These are phyloP conservation scores for Fonsecaea pedrosoi DNA, from an alignment of 2,329 filamentous ascomycete genomes.

Conservation along the genomic window DNA sequence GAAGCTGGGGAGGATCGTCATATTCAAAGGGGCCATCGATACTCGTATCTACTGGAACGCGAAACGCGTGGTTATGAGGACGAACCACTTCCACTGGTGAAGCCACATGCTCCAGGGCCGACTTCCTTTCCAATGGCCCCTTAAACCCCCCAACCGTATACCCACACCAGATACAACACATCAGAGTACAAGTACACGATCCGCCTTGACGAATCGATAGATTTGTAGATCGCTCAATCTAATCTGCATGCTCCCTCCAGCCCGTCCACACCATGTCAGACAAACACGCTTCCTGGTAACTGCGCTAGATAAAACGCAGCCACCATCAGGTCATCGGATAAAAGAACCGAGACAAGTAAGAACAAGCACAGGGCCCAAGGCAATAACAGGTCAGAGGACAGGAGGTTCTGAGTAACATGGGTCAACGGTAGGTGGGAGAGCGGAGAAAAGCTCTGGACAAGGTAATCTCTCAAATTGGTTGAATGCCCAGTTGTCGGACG, in stretches of 20 bases:
- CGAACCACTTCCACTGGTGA: background rate
- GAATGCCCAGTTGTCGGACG: background rate
- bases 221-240: background rate
- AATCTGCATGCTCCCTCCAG: background rate
- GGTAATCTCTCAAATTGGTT: no score
- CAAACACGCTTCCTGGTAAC: background rate
- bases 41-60: background rate
- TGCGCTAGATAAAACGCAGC: background rate
- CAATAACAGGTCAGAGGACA: background rate
- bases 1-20: background rate
- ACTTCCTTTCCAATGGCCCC: background rate
- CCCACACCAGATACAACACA: background rate
- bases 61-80: slow-evolving; percentile 1
- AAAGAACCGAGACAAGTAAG: slow-evolving; percentile 1
- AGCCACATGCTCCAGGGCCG: background rate
- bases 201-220: background rate
- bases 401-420: background rate
- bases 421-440: background rate
- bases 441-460: background rate
- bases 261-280: background rate
- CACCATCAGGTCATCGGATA: slow-evolving; percentile 2
- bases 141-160: background rate
- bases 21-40: background rate
- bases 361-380: background rate
- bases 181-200: background rate